Conservation (phyloP, 1,284 basidiomycete species). For the Pulveroboletus sp. region DNA sequence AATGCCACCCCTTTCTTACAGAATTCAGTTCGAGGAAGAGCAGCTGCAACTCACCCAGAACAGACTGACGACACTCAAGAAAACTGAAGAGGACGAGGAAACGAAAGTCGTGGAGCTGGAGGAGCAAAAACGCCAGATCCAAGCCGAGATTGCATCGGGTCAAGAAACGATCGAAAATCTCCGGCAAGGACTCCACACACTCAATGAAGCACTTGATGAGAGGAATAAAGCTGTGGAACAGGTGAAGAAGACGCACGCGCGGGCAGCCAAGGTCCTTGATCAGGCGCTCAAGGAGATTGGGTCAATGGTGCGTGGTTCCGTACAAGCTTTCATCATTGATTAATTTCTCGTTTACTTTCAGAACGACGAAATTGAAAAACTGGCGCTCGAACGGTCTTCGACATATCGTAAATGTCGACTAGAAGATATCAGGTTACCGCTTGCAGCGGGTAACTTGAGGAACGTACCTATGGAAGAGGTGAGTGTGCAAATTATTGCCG, state of each 20-base stretch:
- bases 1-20: constrained; percentile 33
- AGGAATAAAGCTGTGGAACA: constrained; percentile 74
- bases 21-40: constrained; percentile 78
- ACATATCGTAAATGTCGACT: constrained; percentile 92
- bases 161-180: constrained; percentile 62
- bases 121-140: constrained; percentile 56
- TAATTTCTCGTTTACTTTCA: constrained; percentile 32
- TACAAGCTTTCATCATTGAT: background rate
- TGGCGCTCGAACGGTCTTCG: constrained; percentile 82
- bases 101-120: constrained; percentile 58
- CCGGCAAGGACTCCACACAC: constrained; percentile 58
- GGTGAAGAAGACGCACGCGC: constrained; percentile 70
- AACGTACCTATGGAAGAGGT: constrained; percentile 96
- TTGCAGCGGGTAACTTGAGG: constrained; percentile 75
- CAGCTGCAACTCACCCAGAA: constrained; percentile 66
- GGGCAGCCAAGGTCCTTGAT: constrained; percentile 78
- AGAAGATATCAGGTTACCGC: constrained; percentile 88
- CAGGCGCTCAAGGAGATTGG: constrained; percentile 90
- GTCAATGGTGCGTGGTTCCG: constrained; percentile 51
- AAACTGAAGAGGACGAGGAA: constrained; percentile 57
- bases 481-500: constrained; percentile 15
- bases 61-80: constrained; percentile 60
- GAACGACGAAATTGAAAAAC: constrained; percentile 94
- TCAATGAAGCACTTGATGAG: constrained; percentile 69
- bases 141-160: constrained; percentile 65